Base-by-base conservation (phyloP, 768 basidiomycete genomes). In the Fibroporia radiculosa region DNA sequence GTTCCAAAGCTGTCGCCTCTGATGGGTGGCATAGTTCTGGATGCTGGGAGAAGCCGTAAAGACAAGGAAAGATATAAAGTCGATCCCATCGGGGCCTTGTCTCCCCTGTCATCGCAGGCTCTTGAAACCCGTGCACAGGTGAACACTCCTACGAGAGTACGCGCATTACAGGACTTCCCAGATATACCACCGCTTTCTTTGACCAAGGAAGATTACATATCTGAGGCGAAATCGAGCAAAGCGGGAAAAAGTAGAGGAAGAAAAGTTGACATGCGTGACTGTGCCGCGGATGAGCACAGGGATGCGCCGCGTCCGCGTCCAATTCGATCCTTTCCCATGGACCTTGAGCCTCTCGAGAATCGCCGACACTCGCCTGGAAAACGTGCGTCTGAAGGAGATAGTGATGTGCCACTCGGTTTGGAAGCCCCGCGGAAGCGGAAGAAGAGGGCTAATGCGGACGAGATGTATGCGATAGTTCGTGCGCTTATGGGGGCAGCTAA, bases 241-340 rank as follows among this genome's bases (percentile, higher is more conserved):
- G 29, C 28, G 20, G 27, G 19, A 7, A 40, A 39, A 20, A 22
- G 38, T 19, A 38, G 23, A 22, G 42, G 10, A 27, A 33, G 14
- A 24, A 37, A 6, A 12, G 27, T 44, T 37, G 6, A 33, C 20
- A 31, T 27, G 33, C 48, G 19, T 19, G 39, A 42, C 10, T 37
- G 40, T 10, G 45, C 46, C 25, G 42, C 47, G 6, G 50, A 47
- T 19, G 37, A 40, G 4, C 29, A 40, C 29, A 38, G 34, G 3
- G 3, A 31, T 3, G n/a, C 3, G 43, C 18, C 29, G 19, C 13
- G 47, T 40, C 3, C 4, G 40, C 38, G 16, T 28, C 27, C 49
- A 42, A 18, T 42, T 48, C 54, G 54, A 44, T 72, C 73, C 1
- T 76, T 76, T 40, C 73, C 74, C 4, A 71, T 82, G 75, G 69